phyloP scores from a whole-genome alignment of 352 stramenopile genomes.

The Blastocystis sp. region DNA sequence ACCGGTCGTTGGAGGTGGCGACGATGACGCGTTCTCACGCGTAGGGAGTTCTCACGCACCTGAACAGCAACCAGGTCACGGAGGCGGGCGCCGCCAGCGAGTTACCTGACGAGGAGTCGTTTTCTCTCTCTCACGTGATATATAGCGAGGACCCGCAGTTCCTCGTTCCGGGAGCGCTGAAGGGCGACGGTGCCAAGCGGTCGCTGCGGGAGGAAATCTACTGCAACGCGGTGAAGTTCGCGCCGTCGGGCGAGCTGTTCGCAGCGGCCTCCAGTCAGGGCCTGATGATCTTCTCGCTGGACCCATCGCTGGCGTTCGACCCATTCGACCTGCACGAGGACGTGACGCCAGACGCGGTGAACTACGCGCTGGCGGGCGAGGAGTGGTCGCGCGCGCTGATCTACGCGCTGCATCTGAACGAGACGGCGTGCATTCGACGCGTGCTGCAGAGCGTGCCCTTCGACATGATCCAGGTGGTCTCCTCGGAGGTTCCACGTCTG shows the following conservation, averaged over 20 bases:
- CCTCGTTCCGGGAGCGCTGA: constrained; percentile 56
- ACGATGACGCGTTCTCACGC: constrained; percentile 52
- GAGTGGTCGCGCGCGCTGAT: constrained; percentile 81
- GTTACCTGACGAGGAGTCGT: constrained; percentile 64
- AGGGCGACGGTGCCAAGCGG: constrained; percentile 60
- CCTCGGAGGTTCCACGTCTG: constrained; percentile 73
- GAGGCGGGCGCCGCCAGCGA: constrained; percentile 69
- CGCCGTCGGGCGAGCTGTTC: constrained; percentile 87
- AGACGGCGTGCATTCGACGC: constrained; percentile 78
- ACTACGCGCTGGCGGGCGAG: constrained; percentile 71
- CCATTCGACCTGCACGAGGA: constrained; percentile 93
- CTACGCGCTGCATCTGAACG: constrained; percentile 89
- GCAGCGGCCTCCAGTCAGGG: constrained; percentile 88
- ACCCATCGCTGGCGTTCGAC: constrained; percentile 88
- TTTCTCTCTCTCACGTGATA: neutral
- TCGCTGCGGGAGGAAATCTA: constrained; percentile 79
- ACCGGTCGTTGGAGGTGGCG: constrained; percentile 69
- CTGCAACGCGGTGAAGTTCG: constrained; percentile 84
- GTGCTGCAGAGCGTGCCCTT: constrained; percentile 80
- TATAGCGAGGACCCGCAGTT: neutral
- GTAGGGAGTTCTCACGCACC: constrained; percentile 87
- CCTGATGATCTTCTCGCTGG: constrained; percentile 85
- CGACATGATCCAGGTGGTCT: constrained; percentile 76
- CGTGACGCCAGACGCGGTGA: constrained; percentile 84
- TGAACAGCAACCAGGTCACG: constrained; percentile 77